These are phyloP conservation scores for Mortierella sp. DNA, from an alignment of 371 early-diverging fungal species.

Conservation along the genomic window DNA sequence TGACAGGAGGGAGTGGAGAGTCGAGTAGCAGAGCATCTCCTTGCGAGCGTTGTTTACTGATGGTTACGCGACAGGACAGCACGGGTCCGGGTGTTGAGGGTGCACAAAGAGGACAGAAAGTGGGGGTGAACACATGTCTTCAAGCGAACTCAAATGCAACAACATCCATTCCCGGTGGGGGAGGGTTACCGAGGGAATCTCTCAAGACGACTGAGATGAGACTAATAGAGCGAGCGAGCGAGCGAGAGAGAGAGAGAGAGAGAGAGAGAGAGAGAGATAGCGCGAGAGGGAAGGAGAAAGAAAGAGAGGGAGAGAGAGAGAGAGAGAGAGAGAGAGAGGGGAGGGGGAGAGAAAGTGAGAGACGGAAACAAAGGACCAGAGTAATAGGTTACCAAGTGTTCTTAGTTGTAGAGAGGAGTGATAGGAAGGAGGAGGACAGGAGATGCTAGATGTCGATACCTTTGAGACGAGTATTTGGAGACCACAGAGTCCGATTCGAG, in stretches of 20 bases:
- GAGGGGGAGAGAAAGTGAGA: not conserved
- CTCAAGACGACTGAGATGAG: slow-evolving; percentile 1
- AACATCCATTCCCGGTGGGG: too few relatives aligned
- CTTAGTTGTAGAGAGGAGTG: not conserved
- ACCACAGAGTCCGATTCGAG: not conserved
- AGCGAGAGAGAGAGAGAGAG: slow-evolving; percentile 6
- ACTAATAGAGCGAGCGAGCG: not conserved
- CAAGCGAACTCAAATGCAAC: too few relatives aligned
- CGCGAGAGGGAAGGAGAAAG: too few relatives aligned
- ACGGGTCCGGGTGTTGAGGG: too few relatives aligned
- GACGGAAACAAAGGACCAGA: not conserved
- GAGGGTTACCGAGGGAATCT: too few relatives aligned
- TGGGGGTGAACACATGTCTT: too few relatives aligned
- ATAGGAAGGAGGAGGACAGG: not conserved
- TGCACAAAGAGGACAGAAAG: too few relatives aligned
- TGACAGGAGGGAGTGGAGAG: not conserved
- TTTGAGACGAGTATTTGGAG: not conserved
- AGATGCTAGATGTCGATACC: not conserved
- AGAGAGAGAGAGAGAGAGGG: not conserved
- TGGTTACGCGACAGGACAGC: too few relatives aligned
- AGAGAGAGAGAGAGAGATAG: too few relatives aligned
- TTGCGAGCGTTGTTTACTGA: too few relatives aligned
- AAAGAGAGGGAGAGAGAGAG: not conserved
- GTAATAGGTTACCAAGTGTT: not conserved
- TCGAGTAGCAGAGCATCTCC: not conserved